Conservation (phyloP, 2,329 filamentous ascomycete genomes). For the Aspergillus sp. region DNA sequence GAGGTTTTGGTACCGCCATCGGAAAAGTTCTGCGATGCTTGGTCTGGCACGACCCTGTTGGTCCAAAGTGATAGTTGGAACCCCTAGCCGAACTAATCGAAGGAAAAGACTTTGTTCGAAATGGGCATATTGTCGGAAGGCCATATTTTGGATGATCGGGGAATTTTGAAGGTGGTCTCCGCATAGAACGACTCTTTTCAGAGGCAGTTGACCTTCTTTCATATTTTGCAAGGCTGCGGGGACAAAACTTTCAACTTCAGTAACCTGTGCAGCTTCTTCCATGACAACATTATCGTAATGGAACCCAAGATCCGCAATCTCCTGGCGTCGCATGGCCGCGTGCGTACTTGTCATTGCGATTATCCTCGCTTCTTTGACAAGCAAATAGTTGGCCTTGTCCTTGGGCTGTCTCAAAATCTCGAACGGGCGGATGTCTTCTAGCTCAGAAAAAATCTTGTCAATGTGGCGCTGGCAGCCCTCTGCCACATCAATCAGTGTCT, state of each 20-base stretch:
- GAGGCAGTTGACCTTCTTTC: slow-evolving; percentile 66
- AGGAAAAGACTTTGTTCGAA: slow-evolving; percentile 95
- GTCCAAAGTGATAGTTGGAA: slow-evolving; percentile 87
- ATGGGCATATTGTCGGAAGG: slow-evolving; percentile 92
- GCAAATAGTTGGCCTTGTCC: slow-evolving; percentile 93
- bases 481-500: slow-evolving; percentile 71
- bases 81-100: slow-evolving; percentile 82
- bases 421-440: slow-evolving; percentile 91
- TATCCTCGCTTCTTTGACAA: slow-evolving; percentile 94
- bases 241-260: slow-evolving; percentile 95
- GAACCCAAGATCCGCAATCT: slow-evolving; percentile 90
- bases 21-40: slow-evolving; percentile 83
- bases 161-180: slow-evolving; percentile 97
- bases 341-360: slow-evolving; percentile 99
- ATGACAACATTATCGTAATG: slow-evolving; percentile 97
- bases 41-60: slow-evolving; percentile 90
- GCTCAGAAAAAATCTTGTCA: slow-evolving; percentile 82
- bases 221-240: slow-evolving; percentile 88
- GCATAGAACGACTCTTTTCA: slow-evolving; percentile 87
- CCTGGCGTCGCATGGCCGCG: slow-evolving; percentile 87
- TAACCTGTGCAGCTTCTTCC: slow-evolving; percentile 98
- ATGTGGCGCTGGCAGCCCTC: slow-evolving; percentile 87
- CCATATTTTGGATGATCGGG: slow-evolving; percentile 89
- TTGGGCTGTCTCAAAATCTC: slow-evolving; percentile 85
- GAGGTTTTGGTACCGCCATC: slow-evolving; percentile 84